Percentiles rank a stretch among this genome's conserved stretches.
phyloP scores from a whole-genome alignment of 2,329 filamentous ascomycete species.

The Alternaria angustiovoidea region DNA sequence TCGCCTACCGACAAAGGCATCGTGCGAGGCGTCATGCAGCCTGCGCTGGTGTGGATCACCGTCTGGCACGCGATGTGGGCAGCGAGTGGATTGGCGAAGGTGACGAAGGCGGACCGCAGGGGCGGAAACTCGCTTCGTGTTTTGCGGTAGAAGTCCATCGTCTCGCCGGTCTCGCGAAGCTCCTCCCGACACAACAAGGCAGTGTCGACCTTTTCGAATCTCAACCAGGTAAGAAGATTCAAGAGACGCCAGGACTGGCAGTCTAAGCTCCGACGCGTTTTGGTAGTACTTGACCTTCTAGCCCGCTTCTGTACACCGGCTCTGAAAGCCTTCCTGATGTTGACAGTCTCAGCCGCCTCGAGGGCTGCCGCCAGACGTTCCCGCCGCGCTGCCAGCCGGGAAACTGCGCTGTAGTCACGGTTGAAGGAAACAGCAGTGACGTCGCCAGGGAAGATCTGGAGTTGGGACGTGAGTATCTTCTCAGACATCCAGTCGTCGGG shows the following conservation, averaged over 20 bases:
- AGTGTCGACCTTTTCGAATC: slow-evolving; percentile 8
- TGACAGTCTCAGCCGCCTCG: slow-evolving; percentile 8
- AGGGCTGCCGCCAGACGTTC: slow-evolving; percentile 7
- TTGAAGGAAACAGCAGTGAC: slow-evolving; percentile 18
- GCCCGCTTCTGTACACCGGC: background rate
- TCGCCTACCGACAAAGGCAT: slow-evolving; percentile 11
- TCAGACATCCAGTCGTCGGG: slow-evolving; percentile 16
- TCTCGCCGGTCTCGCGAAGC: slow-evolving; percentile 7
- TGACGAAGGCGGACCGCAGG: slow-evolving; percentile 17
- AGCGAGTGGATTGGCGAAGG: slow-evolving; percentile 12
- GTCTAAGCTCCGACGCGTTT: background rate
- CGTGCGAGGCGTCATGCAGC: slow-evolving; percentile 15
- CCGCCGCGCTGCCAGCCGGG: background rate
- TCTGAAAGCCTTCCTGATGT: slow-evolving; percentile 6
- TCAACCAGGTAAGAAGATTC: background rate
- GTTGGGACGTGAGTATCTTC: slow-evolving; percentile 10
- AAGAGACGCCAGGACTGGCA: background rate
- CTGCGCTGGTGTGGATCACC: slow-evolving; percentile 15
- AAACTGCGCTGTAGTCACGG: slow-evolving; percentile 14
- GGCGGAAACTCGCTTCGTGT: background rate
- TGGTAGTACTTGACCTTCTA: background rate
- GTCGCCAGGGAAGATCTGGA: slow-evolving; percentile 16
- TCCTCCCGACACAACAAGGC: slow-evolving; percentile 7
- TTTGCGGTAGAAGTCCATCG: slow-evolving; percentile 10
- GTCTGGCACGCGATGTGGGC: slow-evolving; percentile 14